Base-by-base conservation (phyloP, 2,329 filamentous ascomycete genomes). In the Penicillium digitatum region DNA sequence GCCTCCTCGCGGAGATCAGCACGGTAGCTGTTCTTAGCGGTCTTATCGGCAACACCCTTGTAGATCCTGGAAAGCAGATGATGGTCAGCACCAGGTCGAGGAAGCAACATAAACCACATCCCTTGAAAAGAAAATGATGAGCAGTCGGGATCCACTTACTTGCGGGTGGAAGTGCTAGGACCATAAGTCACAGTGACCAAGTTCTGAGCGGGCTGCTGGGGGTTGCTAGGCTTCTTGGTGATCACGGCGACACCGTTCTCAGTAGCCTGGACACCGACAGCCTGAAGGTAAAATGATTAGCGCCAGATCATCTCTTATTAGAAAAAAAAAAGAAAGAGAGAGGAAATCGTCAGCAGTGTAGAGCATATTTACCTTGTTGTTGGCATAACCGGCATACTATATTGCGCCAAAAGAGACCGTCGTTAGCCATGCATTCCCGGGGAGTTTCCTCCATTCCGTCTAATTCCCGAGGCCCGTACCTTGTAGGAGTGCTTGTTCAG, bases 401-500 rank as follows among this genome's bases (percentile, higher is more conserved):
- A 56, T 57, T 27, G n/a, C 39, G 38, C 37, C 48, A 34, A 50
- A 35, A 48, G 11, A 54, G 37, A 27, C 58, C 29, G 22, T 40
- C 46, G 52, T 72, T 54, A 71, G 64, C 58, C 37, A 48, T 51
- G 55, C 20, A 57, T 61, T 57, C 58, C 47, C 54, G 8, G 45
- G 62, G 59, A 64, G 60, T 27, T 43, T n/a, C 12, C 29, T 32
- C 20, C 27, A 44, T 32, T 40, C 37, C 37, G 20, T 34, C 20
- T 34, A 26, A 43, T 42, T 29, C 20, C 27, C 24, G 37, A 35
- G 16, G 22, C 31, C 51, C 64, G 34, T 67, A 94, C 90, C 87
- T 95, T 97, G 81, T 90, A 88, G 70, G 84, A 87, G 83, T 95
- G 88, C 79, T 87, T 82, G 87, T 96, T 97, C 77, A 80, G 83